Evolutionary conservation across 805 yeast genomes (phyloP), one percentile per base, ranked within the genome.

Genomic region (Monosporozyma yasuniensis): DNA sequence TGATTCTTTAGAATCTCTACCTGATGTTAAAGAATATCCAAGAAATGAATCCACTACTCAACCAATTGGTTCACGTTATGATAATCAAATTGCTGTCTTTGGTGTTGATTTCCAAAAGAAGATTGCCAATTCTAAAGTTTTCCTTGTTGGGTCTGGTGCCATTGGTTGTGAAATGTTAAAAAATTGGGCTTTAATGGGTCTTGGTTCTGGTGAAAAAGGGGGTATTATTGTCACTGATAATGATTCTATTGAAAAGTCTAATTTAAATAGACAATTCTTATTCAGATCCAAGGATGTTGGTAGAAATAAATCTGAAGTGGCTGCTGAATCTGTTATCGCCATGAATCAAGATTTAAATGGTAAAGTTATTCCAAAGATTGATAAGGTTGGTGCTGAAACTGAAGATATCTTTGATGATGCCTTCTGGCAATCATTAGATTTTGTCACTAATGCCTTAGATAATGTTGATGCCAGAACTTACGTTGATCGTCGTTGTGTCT

Each of bases 151-250:
- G 43, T 77, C 97, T 1, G 99, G 99, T 65, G 99, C 99, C 18
- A 93, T 93, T 73, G 99, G 99, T 38, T 93, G 99, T 73, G 99
- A 93, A 71, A 91, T 93, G 90, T 75, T 93, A 61, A 93, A 93
- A 71, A 90, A 88, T 64, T 93, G 98, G 98, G 96, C 99, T 4
- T 77, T 93, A 78, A 77, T 90, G 79, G 99, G 99, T 43, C 72
- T 93, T 48, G 98, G 96, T 34, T 77, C 95, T 22, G 98, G 98
- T 41, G 87, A 90, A 38, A 68, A 84, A 3, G 99, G 99, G 60
- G 77, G 80, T 59, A 86, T 93, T 52, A 70, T 72, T 48, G 83
- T 93, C 44, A 93, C 99, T 23, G 99, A 53, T 47, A 93, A 83
- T 65, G 99, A 93, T 65, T 79, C 93, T 5, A 93, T 93, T 63